These are phyloP conservation scores for Berkeleyomyces basicola DNA, from an alignment of 2,329 filamentous ascomycete genomes.

Conservation along the genomic window DNA sequence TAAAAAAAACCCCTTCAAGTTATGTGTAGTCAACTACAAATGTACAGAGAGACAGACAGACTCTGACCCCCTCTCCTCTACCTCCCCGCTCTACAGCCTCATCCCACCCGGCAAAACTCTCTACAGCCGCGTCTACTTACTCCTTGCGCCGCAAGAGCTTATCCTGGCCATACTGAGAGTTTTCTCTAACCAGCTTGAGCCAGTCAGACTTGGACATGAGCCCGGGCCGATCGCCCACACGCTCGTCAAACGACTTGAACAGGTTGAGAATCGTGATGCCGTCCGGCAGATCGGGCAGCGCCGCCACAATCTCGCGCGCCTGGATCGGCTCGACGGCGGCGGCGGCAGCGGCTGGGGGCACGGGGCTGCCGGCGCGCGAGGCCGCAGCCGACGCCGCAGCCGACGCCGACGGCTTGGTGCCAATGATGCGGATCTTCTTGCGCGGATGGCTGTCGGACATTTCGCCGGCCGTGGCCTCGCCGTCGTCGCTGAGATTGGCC, in stretches of 20 bases:
- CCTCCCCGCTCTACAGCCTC: not conserved
- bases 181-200: constrained; percentile 41
- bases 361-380: constrained; percentile 47
- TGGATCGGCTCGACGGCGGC: constrained; percentile 27
- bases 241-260: constrained; percentile 35
- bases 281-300: constrained; percentile 30
- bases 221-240: constrained; percentile 34
- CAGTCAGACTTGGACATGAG: constrained; percentile 38
- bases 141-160: constrained; percentile 33
- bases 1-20: no score
- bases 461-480: constrained; percentile 52
- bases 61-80: no score
- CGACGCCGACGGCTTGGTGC: constrained; percentile 32
- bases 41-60: no score
- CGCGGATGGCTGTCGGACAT: constrained; percentile 38
- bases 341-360: constrained; percentile 19
- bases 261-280: constrained; percentile 40
- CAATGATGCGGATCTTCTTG: constrained; percentile 38
- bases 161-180: constrained; percentile 35
- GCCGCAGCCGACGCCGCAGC: constrained; percentile 31
- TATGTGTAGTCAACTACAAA: no score
- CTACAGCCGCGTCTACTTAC: constrained; percentile 14
- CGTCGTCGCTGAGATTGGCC: constrained; percentile 56
- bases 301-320: constrained; percentile 36
- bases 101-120: not conserved